Base-by-base conservation (phyloP, 441 rosid genomes). In the Aquilaria agallochum region DNA sequence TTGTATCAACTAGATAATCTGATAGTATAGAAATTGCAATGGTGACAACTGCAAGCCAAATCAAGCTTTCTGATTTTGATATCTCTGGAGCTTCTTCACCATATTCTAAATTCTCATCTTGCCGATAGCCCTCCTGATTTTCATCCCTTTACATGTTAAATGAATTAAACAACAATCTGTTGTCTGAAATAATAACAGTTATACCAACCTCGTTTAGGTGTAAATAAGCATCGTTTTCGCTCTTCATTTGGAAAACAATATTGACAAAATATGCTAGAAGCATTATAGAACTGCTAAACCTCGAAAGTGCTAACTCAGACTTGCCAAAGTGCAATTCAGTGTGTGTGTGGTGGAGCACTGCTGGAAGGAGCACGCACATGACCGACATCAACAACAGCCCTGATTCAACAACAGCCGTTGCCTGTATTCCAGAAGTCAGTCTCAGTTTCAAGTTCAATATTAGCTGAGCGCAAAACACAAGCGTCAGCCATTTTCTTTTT, bases 311-410 rank as follows among this genome's bases (percentile, higher is more conserved):
- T 76, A 93, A 72, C 73, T 88, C 98, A 2, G 98, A 90, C 74
- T 78, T 83, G 68, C 96, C 96, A 11, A 73, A 81, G 50, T 90
- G 96, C 70, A 88, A 79, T 76, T 90, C 97, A 12, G 87, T 85
- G 53, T 71, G 92, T 0, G 97, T 93, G 73, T 72, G 86, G 68
- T 93, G 97, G 66, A 93, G 90, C 63, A 87, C 90, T 47, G 92
- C 96, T 14, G 98, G 98, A 67, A 93, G 83, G 20, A 85, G 83
- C 32, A 90, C 60, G 44, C 95, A 89, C 97, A 90, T 93, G 57
- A 90, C 95, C 32, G 96, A 88, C 95, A 93, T 88, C 79, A 93
- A 71, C 68, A 93, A 84, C 80, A 93, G 74, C 52, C 96, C 86
- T 11, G 98, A 88, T 68, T 79, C 82, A 63, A 93, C 86, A 30